Evolutionary conservation across 73 alveolate species (phyloP).

Genomic region (Tetrahymena malaccensis): DNA sequence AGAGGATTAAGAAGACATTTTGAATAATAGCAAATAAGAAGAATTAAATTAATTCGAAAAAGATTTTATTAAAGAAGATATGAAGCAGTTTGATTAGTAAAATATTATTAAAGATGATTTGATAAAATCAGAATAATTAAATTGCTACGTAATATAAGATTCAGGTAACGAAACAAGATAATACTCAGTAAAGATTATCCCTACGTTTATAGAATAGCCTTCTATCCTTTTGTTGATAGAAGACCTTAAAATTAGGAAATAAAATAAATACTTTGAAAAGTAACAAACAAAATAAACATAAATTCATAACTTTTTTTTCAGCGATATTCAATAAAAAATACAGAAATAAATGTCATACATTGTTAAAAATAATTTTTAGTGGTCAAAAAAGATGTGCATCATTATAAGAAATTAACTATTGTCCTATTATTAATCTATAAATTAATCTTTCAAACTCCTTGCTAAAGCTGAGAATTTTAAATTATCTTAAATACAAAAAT

Average conservation of each 20-base stretch:
- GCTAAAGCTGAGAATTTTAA: background rate
- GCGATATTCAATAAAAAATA: background rate
- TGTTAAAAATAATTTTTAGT: background rate
- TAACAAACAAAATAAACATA: background rate
- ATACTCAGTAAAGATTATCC: background rate
- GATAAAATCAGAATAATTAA: background rate
- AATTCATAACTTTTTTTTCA: background rate
- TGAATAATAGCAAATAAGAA: background rate
- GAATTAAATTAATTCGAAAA: background rate
- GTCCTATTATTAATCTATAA: background rate
- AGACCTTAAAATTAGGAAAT: background rate
- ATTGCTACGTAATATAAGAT: background rate
- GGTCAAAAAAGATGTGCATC: background rate
- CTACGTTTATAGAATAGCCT: background rate
- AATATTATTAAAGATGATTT: background rate
- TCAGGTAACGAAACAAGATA: background rate
- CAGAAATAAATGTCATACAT: background rate
- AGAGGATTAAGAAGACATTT: background rate
- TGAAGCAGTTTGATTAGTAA: background rate
- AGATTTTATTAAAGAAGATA: background rate
- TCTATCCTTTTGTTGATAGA: background rate
- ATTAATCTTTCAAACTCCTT: background rate
- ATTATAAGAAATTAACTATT: background rate
- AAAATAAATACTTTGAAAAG: background rate
- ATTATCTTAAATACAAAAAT: background rate